phyloP scores from a whole-genome alignment of 2,329 filamentous ascomycete species.

The Colletotrichum tofieldiae region DNA sequence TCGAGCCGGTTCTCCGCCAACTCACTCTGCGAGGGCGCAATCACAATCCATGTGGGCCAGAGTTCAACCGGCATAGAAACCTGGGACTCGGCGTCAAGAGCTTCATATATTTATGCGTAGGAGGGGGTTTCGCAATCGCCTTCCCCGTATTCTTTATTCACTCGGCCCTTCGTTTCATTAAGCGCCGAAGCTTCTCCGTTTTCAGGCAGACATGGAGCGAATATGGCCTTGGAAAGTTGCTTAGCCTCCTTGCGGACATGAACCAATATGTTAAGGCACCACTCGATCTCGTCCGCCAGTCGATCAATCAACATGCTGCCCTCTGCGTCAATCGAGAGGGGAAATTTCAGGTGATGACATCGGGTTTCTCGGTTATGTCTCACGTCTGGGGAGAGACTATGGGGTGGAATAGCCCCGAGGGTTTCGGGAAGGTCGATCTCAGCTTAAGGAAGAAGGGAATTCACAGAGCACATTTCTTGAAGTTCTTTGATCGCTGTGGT shows the following conservation, averaged over 20 bases:
- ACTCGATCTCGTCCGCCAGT: neutral
- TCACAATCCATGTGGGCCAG: neutral
- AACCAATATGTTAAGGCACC: neutral
- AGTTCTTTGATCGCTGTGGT: neutral
- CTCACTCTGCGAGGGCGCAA: neutral
- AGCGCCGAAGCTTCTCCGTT: neutral
- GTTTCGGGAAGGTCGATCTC: neutral
- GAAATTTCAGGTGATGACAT: neutral
- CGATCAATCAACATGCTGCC: neutral
- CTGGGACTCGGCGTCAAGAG: neutral
- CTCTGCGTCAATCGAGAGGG: neutral
- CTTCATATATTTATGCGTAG: neutral
- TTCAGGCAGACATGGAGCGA: no score
- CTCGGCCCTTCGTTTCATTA: neutral
- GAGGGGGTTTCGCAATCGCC: neutral
- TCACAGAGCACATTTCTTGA: neutral
- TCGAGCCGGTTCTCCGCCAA: neutral
- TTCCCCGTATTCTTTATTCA: neutral
- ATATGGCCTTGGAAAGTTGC: no score
- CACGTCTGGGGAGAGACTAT: conserved; percentile 2
- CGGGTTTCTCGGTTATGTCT: neutral
- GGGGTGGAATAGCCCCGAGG: neutral
- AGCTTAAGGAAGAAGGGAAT: neutral
- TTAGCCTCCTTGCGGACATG: no score
- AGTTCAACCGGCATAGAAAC: neutral